Conservation (phyloP, 306 rosid genomes). For the Vigna hirtella region DNA sequence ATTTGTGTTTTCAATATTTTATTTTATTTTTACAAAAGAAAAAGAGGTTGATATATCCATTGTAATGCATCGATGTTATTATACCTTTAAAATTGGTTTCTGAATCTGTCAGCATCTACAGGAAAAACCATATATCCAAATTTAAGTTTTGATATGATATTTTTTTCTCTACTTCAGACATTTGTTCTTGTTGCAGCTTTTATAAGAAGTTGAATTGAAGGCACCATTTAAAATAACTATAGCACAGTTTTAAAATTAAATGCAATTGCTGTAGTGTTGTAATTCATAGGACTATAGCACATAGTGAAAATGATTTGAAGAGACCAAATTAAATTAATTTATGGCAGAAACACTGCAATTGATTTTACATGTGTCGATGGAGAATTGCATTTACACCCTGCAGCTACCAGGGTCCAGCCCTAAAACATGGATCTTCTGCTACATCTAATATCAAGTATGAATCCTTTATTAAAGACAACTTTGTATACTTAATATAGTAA, state of each 20-base stretch:
- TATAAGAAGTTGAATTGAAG: not conserved
- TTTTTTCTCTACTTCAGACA: not conserved
- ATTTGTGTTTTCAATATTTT: no score
- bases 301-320: not conserved
- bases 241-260: not conserved
- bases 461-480: no score
- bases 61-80: not conserved
- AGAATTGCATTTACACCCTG: slow-evolving; percentile 42
- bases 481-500: no score
- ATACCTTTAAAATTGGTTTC: not conserved
- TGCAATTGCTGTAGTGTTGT: not conserved
- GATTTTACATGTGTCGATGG: not conserved
- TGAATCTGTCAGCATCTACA: slow-evolving; percentile 6
- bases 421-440: not conserved
- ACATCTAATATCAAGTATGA: not conserved
- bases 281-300: slow-evolving; percentile 1
- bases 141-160: not conserved
- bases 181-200: slow-evolving; percentile 16
- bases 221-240: not conserved
- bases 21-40: not conserved
- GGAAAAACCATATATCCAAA: not conserved
- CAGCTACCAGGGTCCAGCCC: slow-evolving; percentile 1
- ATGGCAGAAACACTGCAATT: not conserved
- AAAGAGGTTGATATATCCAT: not conserved
- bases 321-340: not conserved